Evolutionary conservation across 2,329 filamentous ascomycete genomes (phyloP).

Genomic region (Stagonosporopsis rhizophila): DNA sequence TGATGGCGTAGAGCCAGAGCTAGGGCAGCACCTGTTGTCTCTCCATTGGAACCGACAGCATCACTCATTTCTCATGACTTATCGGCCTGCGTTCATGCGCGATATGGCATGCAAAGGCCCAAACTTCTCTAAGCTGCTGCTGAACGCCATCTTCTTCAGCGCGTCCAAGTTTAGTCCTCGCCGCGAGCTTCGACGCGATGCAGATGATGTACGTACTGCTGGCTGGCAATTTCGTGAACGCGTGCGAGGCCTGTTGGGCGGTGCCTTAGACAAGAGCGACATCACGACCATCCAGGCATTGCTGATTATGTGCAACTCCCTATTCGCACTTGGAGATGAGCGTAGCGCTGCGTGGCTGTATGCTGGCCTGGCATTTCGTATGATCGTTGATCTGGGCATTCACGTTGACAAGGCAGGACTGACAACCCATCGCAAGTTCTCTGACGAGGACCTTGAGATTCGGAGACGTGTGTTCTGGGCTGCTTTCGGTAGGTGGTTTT

Average conservation of each 20-base stretch:
- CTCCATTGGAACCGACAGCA: slow-evolving; percentile 64
- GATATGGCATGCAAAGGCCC: slow-evolving; percentile 60
- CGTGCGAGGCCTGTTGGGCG: slow-evolving; percentile 56
- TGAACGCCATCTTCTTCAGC: slow-evolving; percentile 62
- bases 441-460: slow-evolving; percentile 57
- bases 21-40: slow-evolving; percentile 60
- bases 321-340: slow-evolving; percentile 61
- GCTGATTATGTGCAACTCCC: slow-evolving; percentile 59
- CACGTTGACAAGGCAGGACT: slow-evolving; percentile 54
- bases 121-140: slow-evolving; percentile 64
- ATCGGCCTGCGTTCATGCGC: slow-evolving; percentile 57
- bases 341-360: slow-evolving; percentile 65
- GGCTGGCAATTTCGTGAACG: slow-evolving; percentile 58
- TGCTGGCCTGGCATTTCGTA: slow-evolving; percentile 63
- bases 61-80: slow-evolving; percentile 57
- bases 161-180: slow-evolving; percentile 57
- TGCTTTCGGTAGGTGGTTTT: slow-evolving; percentile 45
- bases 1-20: slow-evolving; percentile 61
- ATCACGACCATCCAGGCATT: slow-evolving; percentile 64
- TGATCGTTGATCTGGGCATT: slow-evolving; percentile 63
- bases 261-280: slow-evolving; percentile 56
- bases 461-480: slow-evolving; percentile 57
- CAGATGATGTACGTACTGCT: slow-evolving; percentile 56
- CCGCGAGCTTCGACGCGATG: slow-evolving; percentile 55
- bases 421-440: slow-evolving; percentile 43